Conservation (phyloP, 768 basidiomycete genomes). For the Mycena leptocephala region DNA sequence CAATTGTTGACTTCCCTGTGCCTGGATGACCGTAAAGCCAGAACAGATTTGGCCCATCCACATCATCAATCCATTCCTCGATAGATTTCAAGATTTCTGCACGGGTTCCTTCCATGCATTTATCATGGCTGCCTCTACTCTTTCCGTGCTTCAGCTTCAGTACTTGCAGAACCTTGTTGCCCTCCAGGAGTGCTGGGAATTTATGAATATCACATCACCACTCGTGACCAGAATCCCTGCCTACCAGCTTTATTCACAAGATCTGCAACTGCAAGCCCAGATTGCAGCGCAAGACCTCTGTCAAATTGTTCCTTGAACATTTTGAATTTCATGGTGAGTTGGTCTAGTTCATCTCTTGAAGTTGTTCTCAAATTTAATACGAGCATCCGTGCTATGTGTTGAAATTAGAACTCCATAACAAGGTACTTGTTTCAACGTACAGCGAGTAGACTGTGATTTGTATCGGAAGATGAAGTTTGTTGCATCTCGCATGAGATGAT, state of each 20-base stretch:
- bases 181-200: background rate
- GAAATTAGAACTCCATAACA: background rate
- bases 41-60: background rate
- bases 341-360: conserved; percentile 30
- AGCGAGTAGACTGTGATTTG: conserved; percentile 11
- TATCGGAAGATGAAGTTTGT: conserved; percentile 40
- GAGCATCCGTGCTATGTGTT: background rate
- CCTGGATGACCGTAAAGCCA: conserved; percentile 19
- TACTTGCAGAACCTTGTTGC: background rate
- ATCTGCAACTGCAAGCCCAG: conserved; percentile 24
- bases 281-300: conserved; percentile 40
- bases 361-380: background rate
- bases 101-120: background rate
- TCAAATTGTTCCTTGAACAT: conserved; percentile 43
- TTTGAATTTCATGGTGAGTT: conserved; percentile 30
- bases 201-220: background rate
- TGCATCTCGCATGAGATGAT: conserved; percentile 41
- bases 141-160: background rate
- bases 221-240: background rate
- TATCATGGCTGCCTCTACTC: background rate
- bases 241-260: background rate
- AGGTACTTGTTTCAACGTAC: conserved; percentile 9
- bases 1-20: conserved; percentile 13
- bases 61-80: background rate
- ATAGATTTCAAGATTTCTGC: background rate